These are phyloP conservation scores for Leishmania aethiopica DNA, from an alignment of 208 protist genomes.

Conservation along the genomic window DNA sequence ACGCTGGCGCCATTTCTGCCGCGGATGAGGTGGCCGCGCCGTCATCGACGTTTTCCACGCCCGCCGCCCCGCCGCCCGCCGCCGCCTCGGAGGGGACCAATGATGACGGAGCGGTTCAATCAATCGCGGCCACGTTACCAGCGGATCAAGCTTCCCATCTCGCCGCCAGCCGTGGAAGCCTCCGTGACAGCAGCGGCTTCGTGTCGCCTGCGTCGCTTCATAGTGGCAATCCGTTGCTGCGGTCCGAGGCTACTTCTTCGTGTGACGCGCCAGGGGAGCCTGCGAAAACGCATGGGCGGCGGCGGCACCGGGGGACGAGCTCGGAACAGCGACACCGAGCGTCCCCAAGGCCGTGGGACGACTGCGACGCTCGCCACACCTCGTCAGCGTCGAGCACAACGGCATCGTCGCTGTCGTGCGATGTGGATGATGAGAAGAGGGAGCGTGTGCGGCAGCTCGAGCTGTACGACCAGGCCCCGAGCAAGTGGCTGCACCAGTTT, in stretches of 20 bases:
- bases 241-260: not conserved
- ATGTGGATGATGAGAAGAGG: not conserved
- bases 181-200: not conserved
- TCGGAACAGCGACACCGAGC: not conserved
- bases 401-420: not conserved
- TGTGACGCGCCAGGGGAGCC: not conserved
- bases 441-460: constrained; percentile 11
- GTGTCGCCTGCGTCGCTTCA: not conserved
- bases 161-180: not conserved
- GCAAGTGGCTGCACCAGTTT: not conserved
- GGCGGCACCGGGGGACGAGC: not conserved
- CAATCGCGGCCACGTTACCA: not conserved
- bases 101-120: not conserved
- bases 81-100: not conserved
- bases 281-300: not conserved
- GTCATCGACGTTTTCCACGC: not conserved
- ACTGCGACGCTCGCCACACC: not conserved
- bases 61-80: not conserved
- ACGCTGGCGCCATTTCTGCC: not conserved
- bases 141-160: not conserved
- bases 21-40: not conserved
- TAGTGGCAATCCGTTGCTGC: not conserved
- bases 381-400: not conserved
- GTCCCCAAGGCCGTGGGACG: not conserved
- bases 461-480: not conserved